Evolutionary conservation across 83 land plant genomes (phyloP).

Genomic region (Isoetes engelmannii): DNA sequence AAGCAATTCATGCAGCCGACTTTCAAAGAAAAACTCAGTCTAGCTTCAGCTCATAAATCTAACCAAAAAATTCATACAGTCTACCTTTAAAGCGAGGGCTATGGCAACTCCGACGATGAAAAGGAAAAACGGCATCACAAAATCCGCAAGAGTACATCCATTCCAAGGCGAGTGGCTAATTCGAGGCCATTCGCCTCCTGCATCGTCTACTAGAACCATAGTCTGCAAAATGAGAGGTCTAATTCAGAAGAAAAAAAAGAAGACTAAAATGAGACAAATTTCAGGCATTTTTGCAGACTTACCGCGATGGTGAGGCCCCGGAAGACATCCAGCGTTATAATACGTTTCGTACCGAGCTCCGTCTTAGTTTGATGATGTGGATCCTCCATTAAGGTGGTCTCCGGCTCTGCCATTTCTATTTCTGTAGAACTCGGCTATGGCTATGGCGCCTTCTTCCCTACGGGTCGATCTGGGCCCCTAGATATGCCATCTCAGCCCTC

Average conservation of each 20-base stretch:
- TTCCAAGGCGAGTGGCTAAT: constrained; percentile 9
- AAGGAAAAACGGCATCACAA: constrained; percentile 11
- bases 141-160: constrained; percentile 8
- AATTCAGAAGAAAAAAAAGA: neutral
- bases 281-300: neutral
- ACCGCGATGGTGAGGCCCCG: constrained; percentile 10
- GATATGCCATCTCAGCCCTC: too few species aligned
- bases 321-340: constrained; percentile 4
- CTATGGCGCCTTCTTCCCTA: too few species aligned
- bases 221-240: neutral
- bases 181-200: constrained; percentile 7
- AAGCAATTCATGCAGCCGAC: too few species aligned
- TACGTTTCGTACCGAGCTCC: neutral
- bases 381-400: too few species aligned
- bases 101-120: constrained; percentile 6
- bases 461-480: too few species aligned
- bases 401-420: too few species aligned
- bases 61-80: neutral
- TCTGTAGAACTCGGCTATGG: too few species aligned
- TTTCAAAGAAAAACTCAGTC: too few species aligned
- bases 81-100: constrained; percentile 5
- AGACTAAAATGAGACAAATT: neutral
- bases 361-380: too few species aligned
- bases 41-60: too few species aligned
- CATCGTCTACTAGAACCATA: constrained; percentile 8